Percentiles rank a stretch among this genome's conserved stretches.
Evolutionary conservation across 306 rosid genomes (phyloP).

Genomic region (Ziziphus jujuba): DNA sequence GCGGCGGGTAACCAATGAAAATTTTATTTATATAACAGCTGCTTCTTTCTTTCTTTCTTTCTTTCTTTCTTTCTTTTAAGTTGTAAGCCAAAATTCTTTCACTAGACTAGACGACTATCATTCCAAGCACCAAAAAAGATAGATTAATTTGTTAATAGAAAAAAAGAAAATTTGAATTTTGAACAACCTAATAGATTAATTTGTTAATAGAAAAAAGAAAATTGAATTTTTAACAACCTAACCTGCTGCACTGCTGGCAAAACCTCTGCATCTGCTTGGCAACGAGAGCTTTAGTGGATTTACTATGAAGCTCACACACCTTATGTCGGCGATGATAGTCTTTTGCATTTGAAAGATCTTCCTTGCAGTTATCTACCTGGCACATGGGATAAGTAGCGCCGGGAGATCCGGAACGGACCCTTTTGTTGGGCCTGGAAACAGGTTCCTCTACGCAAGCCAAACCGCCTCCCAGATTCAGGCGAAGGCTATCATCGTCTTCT

Average conservation of each 20-base stretch:
- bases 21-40: neutral
- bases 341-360: slow-evolving; percentile 76
- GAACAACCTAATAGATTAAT: neutral
- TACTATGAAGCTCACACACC: slow-evolving; percentile 83
- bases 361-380: slow-evolving; percentile 82
- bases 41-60: no score
- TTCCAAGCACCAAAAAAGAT: no score
- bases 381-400: slow-evolving; percentile 66
- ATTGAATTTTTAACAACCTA: neutral
- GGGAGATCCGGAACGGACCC: slow-evolving; percentile 74
- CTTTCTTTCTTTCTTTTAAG: no score
- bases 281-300: slow-evolving; percentile 67
- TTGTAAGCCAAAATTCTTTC: neutral
- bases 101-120: neutral
- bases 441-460: slow-evolving; percentile 32
- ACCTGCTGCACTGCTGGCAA: slow-evolving; percentile 99
- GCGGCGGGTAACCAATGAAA: slow-evolving; percentile 12
- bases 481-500: slow-evolving; percentile 41
- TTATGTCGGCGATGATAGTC: slow-evolving; percentile 92
- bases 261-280: slow-evolving; percentile 76
- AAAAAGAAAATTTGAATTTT: no score
- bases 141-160: no score
- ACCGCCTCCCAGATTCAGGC: slow-evolving; percentile 61
- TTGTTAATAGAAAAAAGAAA: neutral
- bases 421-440: slow-evolving; percentile 42